phyloP scores from a whole-genome alignment of 306 rosid species.

The Rosa rugosa region DNA sequence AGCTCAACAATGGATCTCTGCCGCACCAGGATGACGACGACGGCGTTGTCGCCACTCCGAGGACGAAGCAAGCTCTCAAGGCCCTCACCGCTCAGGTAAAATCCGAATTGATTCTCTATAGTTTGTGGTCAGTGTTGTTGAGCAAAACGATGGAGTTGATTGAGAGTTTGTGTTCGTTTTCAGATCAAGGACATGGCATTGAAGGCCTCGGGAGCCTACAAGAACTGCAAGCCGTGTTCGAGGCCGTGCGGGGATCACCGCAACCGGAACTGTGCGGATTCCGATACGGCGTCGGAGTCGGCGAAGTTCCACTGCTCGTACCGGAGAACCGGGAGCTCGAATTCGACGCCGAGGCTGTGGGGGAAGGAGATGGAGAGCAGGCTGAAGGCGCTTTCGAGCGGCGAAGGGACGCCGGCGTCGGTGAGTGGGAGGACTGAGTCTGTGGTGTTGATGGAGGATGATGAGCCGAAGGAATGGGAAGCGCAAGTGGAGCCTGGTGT shows the following conservation, averaged over 20 bases:
- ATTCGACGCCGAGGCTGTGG: conserved; percentile 86
- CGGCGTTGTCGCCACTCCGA: conserved; percentile 60
- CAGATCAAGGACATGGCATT: conserved; percentile 98
- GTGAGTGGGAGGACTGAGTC: conserved; percentile 82
- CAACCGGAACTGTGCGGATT: conserved; percentile 58
- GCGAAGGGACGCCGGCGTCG: conserved; percentile 93
- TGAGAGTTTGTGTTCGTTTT: neutral
- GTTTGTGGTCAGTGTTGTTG: neutral
- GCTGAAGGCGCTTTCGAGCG: conserved; percentile 83
- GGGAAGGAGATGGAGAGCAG: conserved; percentile 82
- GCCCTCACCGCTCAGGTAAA: conserved; percentile 86
- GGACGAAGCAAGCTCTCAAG: conserved; percentile 87
- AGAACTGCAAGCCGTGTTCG: conserved; percentile 90
- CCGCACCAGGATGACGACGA: conserved; percentile 64
- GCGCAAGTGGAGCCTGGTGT: conserved; percentile 99
- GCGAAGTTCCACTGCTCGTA: conserved; percentile 76
- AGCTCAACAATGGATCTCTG: conserved; percentile 89
- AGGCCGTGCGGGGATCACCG: conserved; percentile 56
- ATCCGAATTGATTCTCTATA: neutral
- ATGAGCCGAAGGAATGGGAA: conserved; percentile 92
- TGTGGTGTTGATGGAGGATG: conserved; percentile 86
- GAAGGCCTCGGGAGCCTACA: conserved; percentile 95
- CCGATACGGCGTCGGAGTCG: conserved; percentile 77
- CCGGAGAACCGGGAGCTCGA: conserved; percentile 75
- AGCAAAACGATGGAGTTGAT: neutral